These are phyloP conservation scores for Trypanosomatidae sp. DNA, from an alignment of 208 protist species.

Conservation along the genomic window DNA sequence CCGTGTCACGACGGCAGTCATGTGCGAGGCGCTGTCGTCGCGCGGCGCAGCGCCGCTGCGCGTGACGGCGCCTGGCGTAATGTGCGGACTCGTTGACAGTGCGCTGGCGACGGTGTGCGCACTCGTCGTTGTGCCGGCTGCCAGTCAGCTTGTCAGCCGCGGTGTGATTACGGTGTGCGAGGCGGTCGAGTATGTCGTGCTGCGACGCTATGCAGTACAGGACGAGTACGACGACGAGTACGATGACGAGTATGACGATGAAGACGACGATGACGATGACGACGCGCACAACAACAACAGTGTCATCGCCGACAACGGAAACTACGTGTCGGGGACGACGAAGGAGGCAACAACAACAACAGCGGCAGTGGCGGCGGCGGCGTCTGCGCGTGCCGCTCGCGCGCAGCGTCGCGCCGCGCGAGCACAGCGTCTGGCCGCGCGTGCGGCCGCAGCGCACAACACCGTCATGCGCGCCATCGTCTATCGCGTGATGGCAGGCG, in stretches of 20 bases:
- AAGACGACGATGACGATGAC: constrained; percentile 3
- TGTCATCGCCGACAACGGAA: not conserved
- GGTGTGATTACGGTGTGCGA: constrained; percentile 48
- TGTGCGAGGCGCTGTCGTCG: not conserved
- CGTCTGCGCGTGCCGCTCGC: constrained; percentile 1
- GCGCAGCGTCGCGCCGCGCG: constrained; percentile 4
- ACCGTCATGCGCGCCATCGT: constrained; percentile 58
- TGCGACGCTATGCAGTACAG: constrained; percentile 42
- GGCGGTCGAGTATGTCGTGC: constrained; percentile 50
- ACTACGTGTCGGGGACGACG: not conserved
- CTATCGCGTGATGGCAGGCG: constrained; percentile 44
- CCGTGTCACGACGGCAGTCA: not conserved
- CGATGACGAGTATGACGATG: constrained; percentile 12
- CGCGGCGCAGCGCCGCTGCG: constrained; percentile 4
- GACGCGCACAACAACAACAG: not conserved
- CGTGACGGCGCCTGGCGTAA: constrained; percentile 19
- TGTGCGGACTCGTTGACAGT: constrained; percentile 13
- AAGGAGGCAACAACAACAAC: constrained; percentile 2
- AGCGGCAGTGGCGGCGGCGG: constrained; percentile 8
- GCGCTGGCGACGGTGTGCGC: constrained; percentile 22
- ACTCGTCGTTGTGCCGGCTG: constrained; percentile 28
- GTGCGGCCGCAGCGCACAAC: constrained; percentile 11
- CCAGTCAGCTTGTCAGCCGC: constrained; percentile 41
- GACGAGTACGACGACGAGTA: constrained; percentile 18
- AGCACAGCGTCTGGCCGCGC: constrained; percentile 9